Evolutionary conservation across 176 grass and related monocot genomes (phyloP), one percentile per base, ranked within the genome.

Genomic region (Avena atlantica): DNA sequence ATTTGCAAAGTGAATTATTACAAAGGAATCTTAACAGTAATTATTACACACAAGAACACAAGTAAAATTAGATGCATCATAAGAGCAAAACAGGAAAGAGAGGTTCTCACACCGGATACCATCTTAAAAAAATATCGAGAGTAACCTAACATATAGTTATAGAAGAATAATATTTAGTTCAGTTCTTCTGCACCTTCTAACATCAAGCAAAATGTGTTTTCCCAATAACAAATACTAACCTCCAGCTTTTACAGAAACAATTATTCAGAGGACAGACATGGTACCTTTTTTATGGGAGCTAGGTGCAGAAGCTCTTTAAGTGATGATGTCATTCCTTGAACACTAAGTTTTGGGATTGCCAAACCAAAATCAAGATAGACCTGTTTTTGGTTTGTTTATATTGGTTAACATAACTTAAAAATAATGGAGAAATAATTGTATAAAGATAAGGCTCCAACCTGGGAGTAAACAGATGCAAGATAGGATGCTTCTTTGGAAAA

Each of bases 351-450:
- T 71, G 92, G 97, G 85, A 98, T 90, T 5, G 89, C 92, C 89
- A 99, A 89, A 57, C 97, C 92, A 94, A 99, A 96, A 96, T 99
- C 94, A 94, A 99, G 94, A 73, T 99, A 99, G 16, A 99, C 89
- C 97, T 99, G 84, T 80, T 86, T 83, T 50, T 9, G 12, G 13
- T 31, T 79, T 84, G 13, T 71, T 37, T 81, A 62, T 19, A 8
- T 65, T 80, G 5, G 78, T 88, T 76, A 76, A 83, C 86, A 37
- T 49, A 56, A 20, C 80, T 45, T 13, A 80, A 83, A 81, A 3
- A 36, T 12, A 70, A 80, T 79, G 17, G 25, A 78, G 49, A 61
- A 81, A 8, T 15, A 20, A 29, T 21, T 74, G 31, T 42, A 83
- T 47, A 69, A 75, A 78, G 74, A 66, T 66, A 56, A 23, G 55